Evolutionary conservation across 768 basidiomycete genomes (phyloP), one percentile per base, ranked within the genome.

Genomic region (Clavulina sp.): DNA sequence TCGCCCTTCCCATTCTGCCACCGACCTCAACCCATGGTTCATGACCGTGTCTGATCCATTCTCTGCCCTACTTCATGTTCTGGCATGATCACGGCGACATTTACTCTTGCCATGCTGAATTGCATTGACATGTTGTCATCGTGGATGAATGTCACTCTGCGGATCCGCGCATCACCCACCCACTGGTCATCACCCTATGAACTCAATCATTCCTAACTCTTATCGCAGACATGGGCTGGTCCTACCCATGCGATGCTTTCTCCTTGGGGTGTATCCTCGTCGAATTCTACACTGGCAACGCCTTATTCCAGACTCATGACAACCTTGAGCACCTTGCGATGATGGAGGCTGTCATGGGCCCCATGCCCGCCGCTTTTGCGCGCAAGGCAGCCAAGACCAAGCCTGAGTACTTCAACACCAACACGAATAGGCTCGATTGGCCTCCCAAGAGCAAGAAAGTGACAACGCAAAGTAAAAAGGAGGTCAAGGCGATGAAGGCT

Each of bases 271-370:
- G 95, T 67, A 99, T 99, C 58, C 77, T 99, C 24, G 92, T 99
- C 53, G 95, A 99, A 65, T 97, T 99, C 64, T 93, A 79, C 69
- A 99, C 95, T 18, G 95, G 95, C 26, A 78, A 89, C 31, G 95
- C 95, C 5, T 75, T 99, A n/a, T 99, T 95, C 68, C 95, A 99
- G 66, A 97, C 95, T 0, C 95, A 97, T 61, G 93, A 97, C 67
- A 97, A 99, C 64, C 75, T 97, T 5, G 95, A 99, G 64, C 95
- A 99, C 66, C 77, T 99, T 13, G 95, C 93, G 36, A 99, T 99
- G 95, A 99, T 99, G 95, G 92, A 97, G 64, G 81, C 85, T 64
- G 95, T 97, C 34, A 96, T 97, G 85, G 93, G 93, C 53, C 86
- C 84, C 69, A 92, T 97, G 82, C 87, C 92, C 0, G 80, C 84